Conservation (phyloP, 495 filamentous ascomycete genomes). For the Penicillium turbatum region DNA sequence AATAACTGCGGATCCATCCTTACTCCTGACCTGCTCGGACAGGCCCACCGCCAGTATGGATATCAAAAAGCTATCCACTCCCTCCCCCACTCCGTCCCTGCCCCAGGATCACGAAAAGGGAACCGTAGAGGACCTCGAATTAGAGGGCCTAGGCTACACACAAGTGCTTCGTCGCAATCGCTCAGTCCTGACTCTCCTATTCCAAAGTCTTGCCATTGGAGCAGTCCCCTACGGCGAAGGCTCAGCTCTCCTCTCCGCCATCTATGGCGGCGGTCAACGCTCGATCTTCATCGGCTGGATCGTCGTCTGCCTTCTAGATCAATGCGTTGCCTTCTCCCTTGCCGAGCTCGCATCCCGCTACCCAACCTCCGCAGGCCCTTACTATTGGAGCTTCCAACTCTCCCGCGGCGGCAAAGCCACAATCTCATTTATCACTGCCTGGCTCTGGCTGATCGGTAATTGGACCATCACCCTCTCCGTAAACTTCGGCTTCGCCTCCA, state of each 20-base stretch:
- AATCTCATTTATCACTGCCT: slow-evolving; percentile 62
- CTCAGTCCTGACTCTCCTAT: slow-evolving; percentile 34
- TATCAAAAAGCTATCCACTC: not conserved
- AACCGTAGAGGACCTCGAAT: slow-evolving; percentile 16
- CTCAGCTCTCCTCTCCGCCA: slow-evolving; percentile 38
- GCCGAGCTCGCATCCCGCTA: slow-evolving; percentile 47
- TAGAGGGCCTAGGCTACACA: slow-evolving; percentile 37
- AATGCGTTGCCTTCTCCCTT: slow-evolving; percentile 41
- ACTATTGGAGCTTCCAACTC: slow-evolving; percentile 49
- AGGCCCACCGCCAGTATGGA: not conserved
- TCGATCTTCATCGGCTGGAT: slow-evolving; percentile 45
- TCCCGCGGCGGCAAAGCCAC: slow-evolving; percentile 30
- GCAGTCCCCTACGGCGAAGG: slow-evolving; percentile 49
- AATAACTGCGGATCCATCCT: not conserved
- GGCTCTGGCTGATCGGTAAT: slow-evolving; percentile 64
- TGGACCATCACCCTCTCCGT: slow-evolving; percentile 67
- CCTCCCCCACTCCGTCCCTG: not conserved
- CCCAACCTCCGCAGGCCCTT: slow-evolving; percentile 48
- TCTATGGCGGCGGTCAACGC: slow-evolving; percentile 41
- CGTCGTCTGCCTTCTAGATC: slow-evolving; percentile 34
- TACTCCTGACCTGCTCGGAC: not conserved
- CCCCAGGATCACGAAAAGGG: slow-evolving; percentile 14
- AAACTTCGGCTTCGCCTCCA: slow-evolving; percentile 61
- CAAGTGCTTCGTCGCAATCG: slow-evolving; percentile 38
- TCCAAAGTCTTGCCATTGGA: slow-evolving; percentile 37